Conservation (phyloP, 371 early-diverging fungal species). For the Haplosporangium sp. region DNA sequence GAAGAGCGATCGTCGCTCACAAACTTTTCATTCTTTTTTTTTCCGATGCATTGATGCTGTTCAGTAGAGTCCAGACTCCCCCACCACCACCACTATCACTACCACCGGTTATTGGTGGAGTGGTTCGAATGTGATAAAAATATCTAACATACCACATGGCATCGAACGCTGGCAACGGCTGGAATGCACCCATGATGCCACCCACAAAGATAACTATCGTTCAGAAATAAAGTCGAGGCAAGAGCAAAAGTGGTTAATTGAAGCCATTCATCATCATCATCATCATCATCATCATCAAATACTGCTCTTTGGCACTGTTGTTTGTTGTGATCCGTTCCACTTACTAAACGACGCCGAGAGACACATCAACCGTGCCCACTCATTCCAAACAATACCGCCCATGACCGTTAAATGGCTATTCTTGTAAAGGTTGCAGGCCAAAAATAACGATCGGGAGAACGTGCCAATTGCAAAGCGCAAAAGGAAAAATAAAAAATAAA, state of each 20-base stretch:
- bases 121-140: no score
- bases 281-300: background rate
- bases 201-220: slow-evolving; percentile 42
- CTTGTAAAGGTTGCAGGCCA: background rate
- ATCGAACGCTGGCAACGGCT: slow-evolving; percentile 45
- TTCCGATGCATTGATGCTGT: no score
- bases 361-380: slow-evolving; percentile 51
- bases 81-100: no score
- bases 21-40: no score
- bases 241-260: background rate
- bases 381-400: slow-evolving; percentile 52
- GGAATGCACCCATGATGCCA: slow-evolving; percentile 35
- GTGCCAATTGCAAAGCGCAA: no score
- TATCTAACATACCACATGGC: slow-evolving; percentile 39
- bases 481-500: no score
- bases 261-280: background rate
- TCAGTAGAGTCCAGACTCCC: no score
- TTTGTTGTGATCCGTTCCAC: background rate
- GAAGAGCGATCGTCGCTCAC: no score
- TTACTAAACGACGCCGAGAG: slow-evolving; percentile 37
- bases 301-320: slow-evolving; percentile 9
- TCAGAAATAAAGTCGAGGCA: background rate
- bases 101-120: no score
- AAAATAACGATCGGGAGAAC: no score
- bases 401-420: slow-evolving; percentile 8